These are phyloP conservation scores for Schoenoplectus tabernaemontani DNA, from an alignment of 202 grass and related monocot genomes.

Conservation along the genomic window DNA sequence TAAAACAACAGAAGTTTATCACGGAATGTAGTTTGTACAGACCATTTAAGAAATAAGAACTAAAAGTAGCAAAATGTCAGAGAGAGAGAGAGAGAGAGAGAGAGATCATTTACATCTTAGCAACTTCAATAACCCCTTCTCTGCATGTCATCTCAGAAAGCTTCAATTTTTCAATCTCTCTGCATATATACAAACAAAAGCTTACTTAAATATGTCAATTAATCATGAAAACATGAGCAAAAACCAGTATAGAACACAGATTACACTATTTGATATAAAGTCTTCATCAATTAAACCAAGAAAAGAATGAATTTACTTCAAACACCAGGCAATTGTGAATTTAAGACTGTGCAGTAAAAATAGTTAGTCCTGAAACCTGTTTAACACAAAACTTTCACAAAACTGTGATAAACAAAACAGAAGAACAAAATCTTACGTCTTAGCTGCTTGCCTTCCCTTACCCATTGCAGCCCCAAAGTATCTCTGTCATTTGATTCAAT, in stretches of 20 bases:
- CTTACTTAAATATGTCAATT: not conserved
- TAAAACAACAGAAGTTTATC: no score
- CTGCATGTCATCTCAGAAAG: conserved; percentile 89
- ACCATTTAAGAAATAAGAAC: no score
- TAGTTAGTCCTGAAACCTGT: no score
- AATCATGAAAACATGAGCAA: not conserved
- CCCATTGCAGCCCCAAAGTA: conserved; percentile 73
- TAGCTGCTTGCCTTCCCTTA: conserved; percentile 77
- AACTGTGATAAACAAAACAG: not conserved
- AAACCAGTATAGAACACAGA: no score
- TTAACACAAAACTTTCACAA: no score
- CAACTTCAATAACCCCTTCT: conserved; percentile 92
- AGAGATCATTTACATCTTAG: conserved; percentile 63
- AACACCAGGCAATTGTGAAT: not conserved
- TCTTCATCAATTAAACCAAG: not conserved
- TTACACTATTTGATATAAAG: not conserved
- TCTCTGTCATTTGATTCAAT: conserved; percentile 41
- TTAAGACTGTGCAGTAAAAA: not conserved
- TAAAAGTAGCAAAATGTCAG: not conserved
- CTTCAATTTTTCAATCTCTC: conserved; percentile 99
- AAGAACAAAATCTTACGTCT: conserved; percentile 51
- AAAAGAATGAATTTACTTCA: not conserved
- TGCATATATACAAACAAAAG: conserved; percentile 32
- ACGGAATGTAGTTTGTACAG: no score
- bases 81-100: not conserved